Conservation (phyloP, 768 basidiomycete genomes). For the Panaeolus cyanescens region DNA sequence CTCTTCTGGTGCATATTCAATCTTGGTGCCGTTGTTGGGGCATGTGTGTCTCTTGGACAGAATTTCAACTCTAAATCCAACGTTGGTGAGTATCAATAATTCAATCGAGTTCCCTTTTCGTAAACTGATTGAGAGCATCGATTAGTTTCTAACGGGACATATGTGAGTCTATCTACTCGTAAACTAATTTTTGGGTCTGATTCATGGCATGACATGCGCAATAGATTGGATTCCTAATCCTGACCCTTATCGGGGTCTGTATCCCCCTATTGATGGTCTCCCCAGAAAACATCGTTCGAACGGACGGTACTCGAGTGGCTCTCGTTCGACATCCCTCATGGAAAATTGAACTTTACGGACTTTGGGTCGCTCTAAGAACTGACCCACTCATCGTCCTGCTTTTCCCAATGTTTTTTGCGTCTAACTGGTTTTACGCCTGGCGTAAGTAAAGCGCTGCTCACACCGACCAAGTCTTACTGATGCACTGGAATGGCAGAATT, state of each 20-base stretch:
- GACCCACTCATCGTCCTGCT: constrained; percentile 71
- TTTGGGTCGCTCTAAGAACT: constrained; percentile 46
- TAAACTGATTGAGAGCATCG: constrained; percentile 8
- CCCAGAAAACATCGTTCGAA: constrained; percentile 67
- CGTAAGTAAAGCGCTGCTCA: constrained; percentile 42
- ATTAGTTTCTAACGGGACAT: constrained; percentile 70
- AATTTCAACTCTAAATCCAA: constrained; percentile 61
- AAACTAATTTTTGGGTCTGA: neutral
- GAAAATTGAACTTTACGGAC: constrained; percentile 6
- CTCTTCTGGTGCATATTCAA: constrained; percentile 88
- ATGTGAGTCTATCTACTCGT: constrained; percentile 46
- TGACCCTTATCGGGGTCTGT: constrained; percentile 65
- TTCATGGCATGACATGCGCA: neutral
- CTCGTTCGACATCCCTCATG: constrained; percentile 66
- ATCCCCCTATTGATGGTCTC: constrained; percentile 72
- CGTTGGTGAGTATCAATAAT: constrained; percentile 33
- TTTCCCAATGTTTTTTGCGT: constrained; percentile 81
- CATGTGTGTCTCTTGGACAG: constrained; percentile 71
- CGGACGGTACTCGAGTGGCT: constrained; percentile 65
- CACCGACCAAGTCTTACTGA: neutral
- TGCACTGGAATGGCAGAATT: constrained; percentile 61
- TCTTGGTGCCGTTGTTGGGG: constrained; percentile 75
- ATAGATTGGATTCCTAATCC: constrained; percentile 70
- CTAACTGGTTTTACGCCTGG: constrained; percentile 84
- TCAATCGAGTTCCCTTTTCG: neutral